Evolutionary conservation across 108 stramenopile species (phyloP).

Genomic region (Nitzschia putrida): DNA sequence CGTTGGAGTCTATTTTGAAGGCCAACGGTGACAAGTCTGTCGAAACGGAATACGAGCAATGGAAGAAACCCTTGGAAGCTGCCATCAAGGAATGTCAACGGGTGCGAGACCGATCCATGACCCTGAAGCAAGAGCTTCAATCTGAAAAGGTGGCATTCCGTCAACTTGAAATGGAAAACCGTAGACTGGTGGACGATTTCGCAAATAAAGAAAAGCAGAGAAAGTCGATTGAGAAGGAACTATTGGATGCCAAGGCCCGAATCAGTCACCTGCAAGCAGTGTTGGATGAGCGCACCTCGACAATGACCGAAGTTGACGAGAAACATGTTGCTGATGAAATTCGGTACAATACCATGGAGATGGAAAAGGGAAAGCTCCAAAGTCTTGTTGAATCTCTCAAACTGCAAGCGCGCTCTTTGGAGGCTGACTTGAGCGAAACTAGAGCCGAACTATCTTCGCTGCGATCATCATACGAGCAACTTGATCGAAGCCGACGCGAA

Average conservation of each 20-base stretch:
- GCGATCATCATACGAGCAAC: not conserved
- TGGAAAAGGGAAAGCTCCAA: not conserved
- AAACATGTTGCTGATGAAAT: not conserved
- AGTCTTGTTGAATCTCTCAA: not conserved
- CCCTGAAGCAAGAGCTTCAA: constrained; percentile 25
- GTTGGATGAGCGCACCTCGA: not conserved
- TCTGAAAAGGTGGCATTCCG: constrained; percentile 16
- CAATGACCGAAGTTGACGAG: constrained; percentile 9
- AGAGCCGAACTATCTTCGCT: constrained; percentile 3
- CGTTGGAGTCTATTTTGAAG: constrained; percentile 24
- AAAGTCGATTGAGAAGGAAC: constrained; percentile 17
- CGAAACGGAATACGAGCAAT: constrained; percentile 3
- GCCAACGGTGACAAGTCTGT: constrained; percentile 15
- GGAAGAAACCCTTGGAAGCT: constrained; percentile 29
- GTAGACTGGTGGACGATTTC: constrained; percentile 2
- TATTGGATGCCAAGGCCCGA: constrained; percentile 28
- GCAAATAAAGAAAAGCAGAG: constrained; percentile 27
- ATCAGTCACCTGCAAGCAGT: constrained; percentile 16
- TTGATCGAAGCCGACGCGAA: not conserved
- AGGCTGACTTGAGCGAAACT: not conserved
- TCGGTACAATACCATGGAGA: not conserved
- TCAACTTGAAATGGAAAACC: constrained; percentile 35
- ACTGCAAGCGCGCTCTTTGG: not conserved
- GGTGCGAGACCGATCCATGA: constrained; percentile 23
- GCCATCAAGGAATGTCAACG: constrained; percentile 37